Conservation (phyloP, 2,329 filamentous ascomycete genomes). For the Monosporascus sp. region DNA sequence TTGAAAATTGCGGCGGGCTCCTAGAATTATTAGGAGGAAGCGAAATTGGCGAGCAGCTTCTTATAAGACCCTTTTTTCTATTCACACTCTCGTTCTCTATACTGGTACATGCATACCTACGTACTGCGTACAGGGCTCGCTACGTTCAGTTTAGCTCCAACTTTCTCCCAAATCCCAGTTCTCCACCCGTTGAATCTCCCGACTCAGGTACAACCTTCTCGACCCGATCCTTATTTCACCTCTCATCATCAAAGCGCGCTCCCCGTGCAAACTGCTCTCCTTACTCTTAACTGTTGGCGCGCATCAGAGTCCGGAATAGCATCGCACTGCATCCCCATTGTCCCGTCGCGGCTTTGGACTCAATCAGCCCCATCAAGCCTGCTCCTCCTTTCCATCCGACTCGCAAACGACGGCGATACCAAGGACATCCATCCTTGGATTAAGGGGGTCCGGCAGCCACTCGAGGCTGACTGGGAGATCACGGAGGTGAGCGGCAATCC, state of each 20-base stretch:
- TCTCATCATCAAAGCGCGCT: neutral
- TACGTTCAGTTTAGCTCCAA: neutral
- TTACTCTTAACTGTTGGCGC: neutral
- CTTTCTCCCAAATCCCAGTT: neutral
- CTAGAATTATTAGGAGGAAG: too few relatives aligned
- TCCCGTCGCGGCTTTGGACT: neutral
- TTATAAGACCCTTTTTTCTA: too few relatives aligned
- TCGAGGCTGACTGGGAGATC: conserved; percentile 12
- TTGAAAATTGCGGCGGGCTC: too few relatives aligned
- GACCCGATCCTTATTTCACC: neutral
- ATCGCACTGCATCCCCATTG: neutral
- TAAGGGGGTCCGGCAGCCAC: conserved; percentile 23
- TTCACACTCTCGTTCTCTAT: neutral
- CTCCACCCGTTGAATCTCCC: neutral
- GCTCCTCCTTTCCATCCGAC: conserved; percentile 8
- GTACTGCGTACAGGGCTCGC: neutral
- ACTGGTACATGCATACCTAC: neutral
- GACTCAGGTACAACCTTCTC: neutral
- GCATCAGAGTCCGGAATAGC: neutral
- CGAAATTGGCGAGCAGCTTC: too few relatives aligned
- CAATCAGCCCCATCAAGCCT: conserved; percentile 7
- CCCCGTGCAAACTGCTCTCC: neutral
- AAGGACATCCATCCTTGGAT: conserved; percentile 17
- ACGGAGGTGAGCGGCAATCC: conserved; percentile 17
- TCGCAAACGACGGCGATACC: conserved; percentile 1